Evolutionary conservation across 2,329 filamentous ascomycete genomes (phyloP).

Genomic region (Karstenula rhodostoma): DNA sequence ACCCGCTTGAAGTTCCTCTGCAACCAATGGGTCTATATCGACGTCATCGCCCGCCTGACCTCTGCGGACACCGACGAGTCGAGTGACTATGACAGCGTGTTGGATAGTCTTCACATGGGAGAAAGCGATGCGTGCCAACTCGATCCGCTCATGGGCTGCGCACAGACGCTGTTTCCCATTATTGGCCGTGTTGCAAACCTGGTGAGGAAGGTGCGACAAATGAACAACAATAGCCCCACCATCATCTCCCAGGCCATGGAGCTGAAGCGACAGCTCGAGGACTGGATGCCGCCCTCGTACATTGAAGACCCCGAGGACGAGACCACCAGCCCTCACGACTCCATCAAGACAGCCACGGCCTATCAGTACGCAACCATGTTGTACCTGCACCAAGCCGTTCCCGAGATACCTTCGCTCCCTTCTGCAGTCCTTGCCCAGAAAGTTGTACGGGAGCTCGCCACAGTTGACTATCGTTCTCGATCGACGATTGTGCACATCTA

Average conservation of each 20-base stretch:
- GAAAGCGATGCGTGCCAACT: slow-evolving; percentile 59
- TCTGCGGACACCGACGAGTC: slow-evolving; percentile 66
- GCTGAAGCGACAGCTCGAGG: slow-evolving; percentile 66
- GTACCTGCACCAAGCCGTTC: slow-evolving; percentile 73
- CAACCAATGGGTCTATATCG: slow-evolving; percentile 78
- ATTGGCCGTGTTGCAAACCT: slow-evolving; percentile 72
- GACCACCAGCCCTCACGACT: slow-evolving; percentile 68
- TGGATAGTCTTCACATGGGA: slow-evolving; percentile 46
- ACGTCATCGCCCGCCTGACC: slow-evolving; percentile 74
- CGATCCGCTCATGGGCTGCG: slow-evolving; percentile 77
- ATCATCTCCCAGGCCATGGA: slow-evolving; percentile 69
- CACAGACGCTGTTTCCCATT: slow-evolving; percentile 71
- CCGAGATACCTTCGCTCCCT: slow-evolving; percentile 69
- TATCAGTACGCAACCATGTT: slow-evolving; percentile 73
- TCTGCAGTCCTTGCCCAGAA: slow-evolving; percentile 68
- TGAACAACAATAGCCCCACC: slow-evolving; percentile 64
- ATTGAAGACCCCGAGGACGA: slow-evolving; percentile 71
- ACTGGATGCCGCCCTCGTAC: slow-evolving; percentile 66
- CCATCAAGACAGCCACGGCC: slow-evolving; percentile 71
- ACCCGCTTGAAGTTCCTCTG: slow-evolving; percentile 70
- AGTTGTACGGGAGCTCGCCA: slow-evolving; percentile 68
- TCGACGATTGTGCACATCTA: slow-evolving; percentile 75
- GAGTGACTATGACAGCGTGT: slow-evolving; percentile 58
- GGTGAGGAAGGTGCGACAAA: slow-evolving; percentile 67
- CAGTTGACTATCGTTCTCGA: slow-evolving; percentile 68